phyloP scores from a whole-genome alignment of 176 grass and related monocot species.

The Lolium multiflorum region DNA sequence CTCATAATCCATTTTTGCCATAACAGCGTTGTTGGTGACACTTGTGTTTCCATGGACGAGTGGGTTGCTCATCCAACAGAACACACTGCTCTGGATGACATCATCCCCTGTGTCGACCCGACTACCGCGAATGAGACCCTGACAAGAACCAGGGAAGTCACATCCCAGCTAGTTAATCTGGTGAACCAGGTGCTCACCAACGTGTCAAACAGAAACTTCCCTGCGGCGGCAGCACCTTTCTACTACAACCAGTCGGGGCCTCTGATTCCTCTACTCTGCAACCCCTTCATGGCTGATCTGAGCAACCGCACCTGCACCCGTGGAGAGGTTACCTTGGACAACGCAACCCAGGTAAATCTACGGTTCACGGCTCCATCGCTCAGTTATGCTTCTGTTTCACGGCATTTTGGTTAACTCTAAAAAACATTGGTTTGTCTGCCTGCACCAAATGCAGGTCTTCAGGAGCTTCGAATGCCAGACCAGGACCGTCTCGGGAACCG shows the following conservation, averaged over 20 bases:
- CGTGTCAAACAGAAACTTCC: constrained; percentile 68
- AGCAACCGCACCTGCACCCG: constrained; percentile 58
- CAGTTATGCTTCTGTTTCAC: too few relatives aligned
- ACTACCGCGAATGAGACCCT: constrained; percentile 80
- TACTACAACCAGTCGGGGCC: constrained; percentile 95
- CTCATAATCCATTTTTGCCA: constrained; percentile 9
- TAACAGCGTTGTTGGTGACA: constrained; percentile 70
- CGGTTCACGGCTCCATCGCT: neutral
- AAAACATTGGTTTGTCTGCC: neutral
- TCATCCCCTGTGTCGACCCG: constrained; percentile 80
- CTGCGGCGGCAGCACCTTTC: constrained; percentile 42
- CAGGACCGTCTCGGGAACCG: constrained; percentile 44
- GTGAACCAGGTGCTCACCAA: constrained; percentile 77
- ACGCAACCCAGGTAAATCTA: constrained; percentile 60
- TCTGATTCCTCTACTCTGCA: constrained; percentile 77
- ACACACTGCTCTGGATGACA: constrained; percentile 86
- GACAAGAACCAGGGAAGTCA: constrained; percentile 67
- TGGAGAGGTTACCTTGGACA: constrained; percentile 73
- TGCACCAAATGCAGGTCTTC: constrained; percentile 57
- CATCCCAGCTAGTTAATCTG: constrained; percentile 75
- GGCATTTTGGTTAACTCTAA: neutral
- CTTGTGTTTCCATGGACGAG: constrained; percentile 87
- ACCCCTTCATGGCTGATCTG: constrained; percentile 63
- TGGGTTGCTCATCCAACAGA: constrained; percentile 81
- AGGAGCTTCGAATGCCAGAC: constrained; percentile 62